Conservation (phyloP, 2,329 filamentous ascomycete genomes). For the Helotiales sp. region DNA sequence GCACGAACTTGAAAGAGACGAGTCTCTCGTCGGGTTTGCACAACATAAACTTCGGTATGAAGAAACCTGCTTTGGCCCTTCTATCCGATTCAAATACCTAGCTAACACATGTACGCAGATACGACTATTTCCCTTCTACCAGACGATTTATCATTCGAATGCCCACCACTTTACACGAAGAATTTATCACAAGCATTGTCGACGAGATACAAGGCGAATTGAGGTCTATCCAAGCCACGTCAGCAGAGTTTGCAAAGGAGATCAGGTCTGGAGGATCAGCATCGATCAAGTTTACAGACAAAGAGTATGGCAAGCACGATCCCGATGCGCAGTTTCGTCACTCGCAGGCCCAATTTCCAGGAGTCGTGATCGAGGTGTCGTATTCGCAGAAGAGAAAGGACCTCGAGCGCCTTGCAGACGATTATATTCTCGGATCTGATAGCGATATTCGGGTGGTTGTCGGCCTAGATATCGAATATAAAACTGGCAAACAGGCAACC, state of each 20-base stretch:
- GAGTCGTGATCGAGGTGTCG: conserved; percentile 43
- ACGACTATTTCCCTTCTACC: conserved; percentile 33
- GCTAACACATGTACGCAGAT: conserved; percentile 24
- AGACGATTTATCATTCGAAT: conserved; percentile 31
- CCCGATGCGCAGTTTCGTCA: conserved; percentile 39
- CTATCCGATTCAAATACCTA: conserved; percentile 21
- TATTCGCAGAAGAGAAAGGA: conserved; percentile 42
- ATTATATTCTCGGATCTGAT: conserved; percentile 42
- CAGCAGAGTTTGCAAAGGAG: conserved; percentile 22
- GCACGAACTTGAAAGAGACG: no score
- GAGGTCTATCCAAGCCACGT: conserved; percentile 14
- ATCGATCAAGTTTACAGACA: conserved; percentile 20
- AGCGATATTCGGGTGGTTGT: conserved; percentile 41
- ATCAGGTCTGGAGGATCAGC: conserved; percentile 20
- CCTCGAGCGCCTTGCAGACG: conserved; percentile 40
- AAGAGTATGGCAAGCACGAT: conserved; percentile 26
- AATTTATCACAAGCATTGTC: conserved; percentile 26
- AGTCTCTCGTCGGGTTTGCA: no score
- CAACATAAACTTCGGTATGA: conserved; percentile 33
- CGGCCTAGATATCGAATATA: conserved; percentile 44
- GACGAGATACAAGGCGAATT: conserved; percentile 25
- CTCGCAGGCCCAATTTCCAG: conserved; percentile 30
- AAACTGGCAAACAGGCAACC: no score
- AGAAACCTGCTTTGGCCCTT: conserved; percentile 17
- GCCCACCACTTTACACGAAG: conserved; percentile 31